Conservation (phyloP, 2,329 filamentous ascomycete species). For the Xylaria sp. region DNA sequence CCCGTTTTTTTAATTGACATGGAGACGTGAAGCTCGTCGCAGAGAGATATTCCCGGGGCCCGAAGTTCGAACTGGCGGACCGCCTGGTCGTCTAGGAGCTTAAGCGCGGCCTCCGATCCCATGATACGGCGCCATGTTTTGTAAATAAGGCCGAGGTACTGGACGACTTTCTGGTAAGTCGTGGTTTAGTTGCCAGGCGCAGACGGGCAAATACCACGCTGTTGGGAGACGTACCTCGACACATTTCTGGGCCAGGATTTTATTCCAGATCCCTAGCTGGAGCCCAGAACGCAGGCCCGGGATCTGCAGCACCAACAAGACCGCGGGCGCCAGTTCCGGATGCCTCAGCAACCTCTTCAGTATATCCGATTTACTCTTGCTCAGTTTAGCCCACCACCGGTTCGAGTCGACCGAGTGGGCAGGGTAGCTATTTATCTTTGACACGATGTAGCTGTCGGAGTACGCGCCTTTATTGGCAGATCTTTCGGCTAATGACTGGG, state of each 20-base stretch:
- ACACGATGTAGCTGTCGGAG: conserved; percentile 2
- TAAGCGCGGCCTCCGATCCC: too few relatives aligned
- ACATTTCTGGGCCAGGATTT: conserved; percentile 4
- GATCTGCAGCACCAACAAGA: not conserved
- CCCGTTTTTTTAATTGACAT: too few relatives aligned
- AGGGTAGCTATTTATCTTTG: conserved; percentile 4
- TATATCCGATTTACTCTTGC: conserved; percentile 6
- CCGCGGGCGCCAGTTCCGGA: not conserved
- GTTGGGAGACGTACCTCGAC: not conserved
- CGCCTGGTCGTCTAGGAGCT: too few relatives aligned
- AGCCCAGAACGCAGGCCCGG: conserved; percentile 1
- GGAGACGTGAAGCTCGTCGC: too few relatives aligned
- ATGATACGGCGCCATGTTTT: too few relatives aligned
- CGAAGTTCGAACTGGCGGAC: too few relatives aligned
- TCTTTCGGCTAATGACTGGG: too few relatives aligned
- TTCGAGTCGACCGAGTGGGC: not conserved
- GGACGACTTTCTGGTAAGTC: too few relatives aligned
- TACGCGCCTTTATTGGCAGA: not conserved
- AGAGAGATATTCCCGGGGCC: too few relatives aligned
- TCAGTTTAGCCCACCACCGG: not conserved
- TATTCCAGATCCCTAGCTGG: conserved; percentile 4
- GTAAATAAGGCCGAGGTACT: too few relatives aligned
- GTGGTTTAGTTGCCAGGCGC: too few relatives aligned
- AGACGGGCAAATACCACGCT: too few relatives aligned
- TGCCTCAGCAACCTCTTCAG: not conserved